Conservation (phyloP, 108 stramenopile species). For the Parmales sp. region DNA sequence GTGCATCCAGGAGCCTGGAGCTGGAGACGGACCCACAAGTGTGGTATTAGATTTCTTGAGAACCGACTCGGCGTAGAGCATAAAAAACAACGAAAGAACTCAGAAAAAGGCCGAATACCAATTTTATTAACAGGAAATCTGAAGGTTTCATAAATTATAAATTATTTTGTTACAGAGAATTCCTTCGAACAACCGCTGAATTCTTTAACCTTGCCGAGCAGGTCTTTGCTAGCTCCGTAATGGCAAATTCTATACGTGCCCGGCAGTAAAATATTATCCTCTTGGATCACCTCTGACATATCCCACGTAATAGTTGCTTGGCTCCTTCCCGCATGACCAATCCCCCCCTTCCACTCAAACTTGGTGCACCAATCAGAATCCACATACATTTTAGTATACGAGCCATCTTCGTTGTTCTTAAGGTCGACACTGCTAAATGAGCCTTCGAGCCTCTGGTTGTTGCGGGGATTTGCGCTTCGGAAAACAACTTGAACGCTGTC, state of each 20-base stretch:
- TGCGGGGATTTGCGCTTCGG: conserved; percentile 43
- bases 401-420: not conserved
- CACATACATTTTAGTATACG: conserved; percentile 24
- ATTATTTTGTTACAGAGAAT: too few species aligned
- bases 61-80: too few species aligned
- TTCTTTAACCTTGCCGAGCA: not conserved
- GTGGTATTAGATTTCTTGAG: too few species aligned
- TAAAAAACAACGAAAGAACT: too few species aligned
- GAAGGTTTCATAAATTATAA: too few species aligned
- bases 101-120: too few species aligned
- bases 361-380: conserved; percentile 48
- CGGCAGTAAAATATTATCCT: too few species aligned
- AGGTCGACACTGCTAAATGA: conserved; percentile 38
- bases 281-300: not conserved
- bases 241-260: conserved; percentile 15
- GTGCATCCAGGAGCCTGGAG: too few species aligned
- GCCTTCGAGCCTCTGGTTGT: conserved; percentile 39
- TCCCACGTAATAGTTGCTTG: conserved; percentile 11
- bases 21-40: too few species aligned
- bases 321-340: conserved; percentile 1
- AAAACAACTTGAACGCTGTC: conserved; percentile 29
- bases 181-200: not conserved
- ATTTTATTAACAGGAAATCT: too few species aligned
- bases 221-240: conserved; percentile 3
- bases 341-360: conserved; percentile 28